Base-by-base conservation (phyloP, 495 filamentous ascomycete species). In the Cercophora sp. region DNA sequence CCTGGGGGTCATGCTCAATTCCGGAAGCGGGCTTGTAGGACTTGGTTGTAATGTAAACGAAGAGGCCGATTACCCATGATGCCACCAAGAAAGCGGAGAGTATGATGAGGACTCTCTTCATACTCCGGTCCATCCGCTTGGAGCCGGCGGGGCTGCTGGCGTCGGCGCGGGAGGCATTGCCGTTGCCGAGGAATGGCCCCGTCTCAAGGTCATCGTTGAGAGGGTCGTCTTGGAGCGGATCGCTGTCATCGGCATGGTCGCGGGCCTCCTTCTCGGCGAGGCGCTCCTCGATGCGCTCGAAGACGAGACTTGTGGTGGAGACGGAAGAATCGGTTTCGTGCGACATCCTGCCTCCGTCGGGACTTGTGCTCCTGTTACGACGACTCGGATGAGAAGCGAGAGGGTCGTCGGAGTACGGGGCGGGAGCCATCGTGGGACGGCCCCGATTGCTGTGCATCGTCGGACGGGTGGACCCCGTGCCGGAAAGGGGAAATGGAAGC, bases 51-150 rank as follows among this genome's bases (percentile, higher is more conserved):
- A 96, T 56, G 68, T 92, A 95, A 36, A 87, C 70, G 32, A 85
- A 74, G 32, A 96, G 76, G 0, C 88, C 89, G 43, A 91, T 65
- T 10, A 87, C 59, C 93, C 93, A 98, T 46, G 84, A 84, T 6
- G 84, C 85, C 18, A 89, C 63, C 62, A 87, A 83, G 22, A 92
- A 61, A 11, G 72, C 70, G 5, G 80, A 80, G 18, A 91, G 57
- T 25, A 87, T 71, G 71, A 88, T 88, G 32, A 96, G 65, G 24
- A 85, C 65, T 45, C 82, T 76, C 56, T 84, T 80, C 43, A 83
- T 73, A 32, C 79, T 79, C 50, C 78, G 81, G 59, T 86, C 84
- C 55, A 80, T 77, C 0, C 71, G 70, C 55, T 75, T 67, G 8
- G 40, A 25, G 19, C 40, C 40, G 0, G 16, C 18, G 20, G 3